Conservation (phyloP, 2,329 filamentous ascomycete species). For the Dothiorella sarmentorum region DNA sequence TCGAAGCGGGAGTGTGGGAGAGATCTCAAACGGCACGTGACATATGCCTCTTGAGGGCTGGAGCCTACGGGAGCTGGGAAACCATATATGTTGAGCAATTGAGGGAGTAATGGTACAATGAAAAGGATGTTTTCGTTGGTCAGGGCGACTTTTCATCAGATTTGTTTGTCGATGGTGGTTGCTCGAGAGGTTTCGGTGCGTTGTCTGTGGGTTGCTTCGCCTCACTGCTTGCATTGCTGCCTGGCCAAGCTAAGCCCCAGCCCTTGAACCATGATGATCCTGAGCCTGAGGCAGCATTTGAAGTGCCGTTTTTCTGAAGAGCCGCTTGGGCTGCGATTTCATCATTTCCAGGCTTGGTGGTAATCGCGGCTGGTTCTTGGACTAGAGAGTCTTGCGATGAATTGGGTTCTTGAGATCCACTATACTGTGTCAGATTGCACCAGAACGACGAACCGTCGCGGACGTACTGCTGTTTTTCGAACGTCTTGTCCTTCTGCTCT, state of each 20-base stretch:
- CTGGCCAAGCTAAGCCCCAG: constrained; percentile 14
- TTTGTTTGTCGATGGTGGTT: not conserved
- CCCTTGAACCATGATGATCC: not conserved
- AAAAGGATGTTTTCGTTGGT: not conserved
- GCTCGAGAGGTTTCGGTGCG: not conserved
- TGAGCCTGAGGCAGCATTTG: not conserved
- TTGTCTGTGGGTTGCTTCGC: not conserved
- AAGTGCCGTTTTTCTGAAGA: not conserved
- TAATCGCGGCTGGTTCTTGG: not conserved
- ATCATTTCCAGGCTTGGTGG: not conserved
- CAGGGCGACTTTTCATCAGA: not conserved
- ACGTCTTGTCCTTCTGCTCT: constrained; percentile 22
- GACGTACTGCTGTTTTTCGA: constrained; percentile 8
- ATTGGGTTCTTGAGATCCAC: not conserved
- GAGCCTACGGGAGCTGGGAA: not conserved
- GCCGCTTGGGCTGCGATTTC: not conserved
- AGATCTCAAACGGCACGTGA: too few species aligned
- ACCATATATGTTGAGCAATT: not conserved
- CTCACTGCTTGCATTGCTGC: constrained; percentile 7
- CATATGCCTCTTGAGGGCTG: too few species aligned
- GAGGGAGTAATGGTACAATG: not conserved
- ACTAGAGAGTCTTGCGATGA: not conserved
- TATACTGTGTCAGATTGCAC: not conserved
- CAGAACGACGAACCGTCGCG: too few species aligned
- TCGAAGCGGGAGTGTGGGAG: too few species aligned